Evolutionary conservation across 129 eudicot genomes (phyloP), one percentile per base, ranked within the genome.

Genomic region (Sambucus nigra): DNA sequence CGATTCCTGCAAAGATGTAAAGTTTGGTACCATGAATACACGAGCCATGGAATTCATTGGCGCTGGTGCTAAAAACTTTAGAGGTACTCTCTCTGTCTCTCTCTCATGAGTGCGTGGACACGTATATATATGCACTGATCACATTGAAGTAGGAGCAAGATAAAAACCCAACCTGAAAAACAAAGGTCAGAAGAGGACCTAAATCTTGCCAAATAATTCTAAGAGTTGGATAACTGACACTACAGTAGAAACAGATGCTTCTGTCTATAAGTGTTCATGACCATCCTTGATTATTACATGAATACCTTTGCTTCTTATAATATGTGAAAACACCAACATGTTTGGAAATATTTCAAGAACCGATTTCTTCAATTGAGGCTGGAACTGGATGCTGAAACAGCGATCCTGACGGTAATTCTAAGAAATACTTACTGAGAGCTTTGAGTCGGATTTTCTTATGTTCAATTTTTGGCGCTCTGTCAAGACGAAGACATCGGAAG

Each of bases 1-100:
- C 19, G 76, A 92, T 42, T 92, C 99, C 41, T 92, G 99, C 79
- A 86, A 92, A 70, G 99, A 92, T 20, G 99, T 92, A 25, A 92
- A 92, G 71, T 92, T 92, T 59, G 96, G 99, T 33, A 77, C 94
- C 59, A 83, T 80, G 96, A 92, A 92, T 66, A 76, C 87, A 51
- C 87, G 75, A 46, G 99, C 99, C 55, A 86, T 92, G 17, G 94
- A 92, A 22, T 92, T 82, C 63, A 73, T 92, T 57, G 99, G 93
- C 40, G 81, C 75, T 65, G 96, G 99, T 51, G 99, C 99, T 70
- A 75, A 75, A 49, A 83, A 86, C 70, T 92, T 82, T 65, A 73
- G 47, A 74, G 99, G 99, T 92, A 46, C 32, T 20, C 22, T 18
- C 10, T 14, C 25, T 58, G 51, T 55, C 51, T 12, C 61, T 31